Conservation (phyloP, 1,139 yeast species). For the Blastobotrys buckinghamii region DNA sequence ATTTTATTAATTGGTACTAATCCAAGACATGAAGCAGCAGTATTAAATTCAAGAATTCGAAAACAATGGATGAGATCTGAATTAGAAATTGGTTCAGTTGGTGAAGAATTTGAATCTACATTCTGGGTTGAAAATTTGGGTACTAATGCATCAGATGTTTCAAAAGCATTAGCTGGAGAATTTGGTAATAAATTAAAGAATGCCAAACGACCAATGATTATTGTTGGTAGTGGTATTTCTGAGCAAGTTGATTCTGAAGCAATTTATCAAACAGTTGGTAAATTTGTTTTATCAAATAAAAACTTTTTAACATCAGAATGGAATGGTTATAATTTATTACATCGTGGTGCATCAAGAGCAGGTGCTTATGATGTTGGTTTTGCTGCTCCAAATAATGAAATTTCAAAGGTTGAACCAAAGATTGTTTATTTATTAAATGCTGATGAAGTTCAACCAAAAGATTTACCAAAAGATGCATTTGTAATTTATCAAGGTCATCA, state of each 20-base stretch:
- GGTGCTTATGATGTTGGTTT: conserved; percentile 87
- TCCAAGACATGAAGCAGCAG: conserved; percentile 91
- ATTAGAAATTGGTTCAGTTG: conserved; percentile 61
- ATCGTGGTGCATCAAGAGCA: conserved; percentile 80
- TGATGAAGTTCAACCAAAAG: conserved; percentile 65
- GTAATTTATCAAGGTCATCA: conserved; percentile 91
- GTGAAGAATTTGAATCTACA: conserved; percentile 73
- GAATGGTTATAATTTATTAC: conserved; percentile 79
- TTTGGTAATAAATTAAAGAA: conserved; percentile 61
- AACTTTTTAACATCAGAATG: conserved; percentile 68
- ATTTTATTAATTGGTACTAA: conserved; percentile 76
- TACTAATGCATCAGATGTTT: conserved; percentile 50
- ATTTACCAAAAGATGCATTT: conserved; percentile 79
- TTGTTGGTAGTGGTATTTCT: conserved; percentile 76
- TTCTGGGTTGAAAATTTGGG: conserved; percentile 65
- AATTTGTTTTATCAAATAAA: conserved; percentile 51
- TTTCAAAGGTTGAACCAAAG: conserved; percentile 56
- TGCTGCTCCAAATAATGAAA: conserved; percentile 46
- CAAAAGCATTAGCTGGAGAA: conserved; percentile 58
- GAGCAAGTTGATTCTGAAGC: conserved; percentile 63
- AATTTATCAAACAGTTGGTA: conserved; percentile 55
- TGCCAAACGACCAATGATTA: conserved; percentile 73
- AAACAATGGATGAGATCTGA: conserved; percentile 67
- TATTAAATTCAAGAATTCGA: conserved; percentile 78
- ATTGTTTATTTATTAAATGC: conserved; percentile 79